phyloP scores from a whole-genome alignment of 768 basidiomycete species.

The Boletus tylopilopsis region DNA sequence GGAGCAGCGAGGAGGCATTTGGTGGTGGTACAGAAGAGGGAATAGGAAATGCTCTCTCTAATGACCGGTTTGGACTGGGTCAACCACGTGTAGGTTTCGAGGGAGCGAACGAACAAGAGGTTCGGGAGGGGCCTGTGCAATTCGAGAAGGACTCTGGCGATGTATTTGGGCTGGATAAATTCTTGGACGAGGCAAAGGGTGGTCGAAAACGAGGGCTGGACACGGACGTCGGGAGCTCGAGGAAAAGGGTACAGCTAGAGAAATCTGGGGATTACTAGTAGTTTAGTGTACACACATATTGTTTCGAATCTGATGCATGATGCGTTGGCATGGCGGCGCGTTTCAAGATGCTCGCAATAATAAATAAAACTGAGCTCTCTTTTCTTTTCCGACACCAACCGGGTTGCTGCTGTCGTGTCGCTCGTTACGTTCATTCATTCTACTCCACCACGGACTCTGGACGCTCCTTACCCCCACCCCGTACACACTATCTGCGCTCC shows the following conservation, averaged over 20 bases:
- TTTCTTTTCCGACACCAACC: neutral
- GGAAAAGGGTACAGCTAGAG: conserved; percentile 69
- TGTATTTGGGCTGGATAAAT: conserved; percentile 95
- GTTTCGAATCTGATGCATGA: neutral
- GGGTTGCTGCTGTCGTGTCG: neutral
- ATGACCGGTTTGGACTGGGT: conserved; percentile 92
- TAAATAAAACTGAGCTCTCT: too few species aligned
- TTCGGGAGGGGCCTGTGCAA: conserved; percentile 91
- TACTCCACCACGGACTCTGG: conserved; percentile 4
- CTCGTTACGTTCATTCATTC: conserved; percentile 1
- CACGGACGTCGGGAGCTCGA: conserved; percentile 62
- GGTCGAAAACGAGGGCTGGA: conserved; percentile 90
- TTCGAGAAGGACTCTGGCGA: conserved; percentile 98
- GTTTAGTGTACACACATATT: neutral
- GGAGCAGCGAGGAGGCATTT: conserved; percentile 84
- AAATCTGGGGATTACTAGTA: conserved; percentile 54
- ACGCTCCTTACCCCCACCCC: conserved; percentile 17
- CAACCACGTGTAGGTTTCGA: conserved; percentile 84
- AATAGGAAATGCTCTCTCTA: conserved; percentile 83
- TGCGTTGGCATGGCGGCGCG: conserved; percentile 20
- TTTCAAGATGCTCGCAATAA: too few species aligned
- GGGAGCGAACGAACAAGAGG: conserved; percentile 82
- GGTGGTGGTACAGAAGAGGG: conserved; percentile 96
- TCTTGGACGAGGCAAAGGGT: conserved; percentile 94
- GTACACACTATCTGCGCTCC: neutral